Evolutionary conservation across 1,284 basidiomycete species (phyloP), one percentile per base, ranked within the genome.

Genomic region (Moesziomyces parantarcticus): DNA sequence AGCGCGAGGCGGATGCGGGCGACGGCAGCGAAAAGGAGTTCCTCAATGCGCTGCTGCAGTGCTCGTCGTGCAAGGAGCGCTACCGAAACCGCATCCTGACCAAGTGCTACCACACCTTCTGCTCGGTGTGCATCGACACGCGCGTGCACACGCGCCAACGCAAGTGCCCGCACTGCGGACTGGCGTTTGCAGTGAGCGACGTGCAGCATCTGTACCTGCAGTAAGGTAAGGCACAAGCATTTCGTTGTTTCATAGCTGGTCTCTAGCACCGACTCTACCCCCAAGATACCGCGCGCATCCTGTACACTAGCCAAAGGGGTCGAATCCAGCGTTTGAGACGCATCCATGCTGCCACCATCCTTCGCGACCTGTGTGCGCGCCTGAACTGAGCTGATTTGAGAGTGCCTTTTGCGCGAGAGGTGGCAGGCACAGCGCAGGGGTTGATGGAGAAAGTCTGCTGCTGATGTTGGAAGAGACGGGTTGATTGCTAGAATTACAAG

Each of bases 61-160:
- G 97, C 85, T 94, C 93, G 22, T 93, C 92, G 10, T 99, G 96
- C 86, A 89, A 90, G 70, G 87, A 89, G 66, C 88, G 91, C 64
- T 91, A 96, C 85, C 91, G 95, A 54, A 89, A 90, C 68, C 92
- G 92, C 36, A 90, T 95, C 61, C 89, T 99, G 76, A 92, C 90
- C 25, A 95, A 95, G 84, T 99, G 96, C 87, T 90, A 92, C 89
- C 95, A 97, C 84, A 93, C 93, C 0, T 96, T 97, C 85, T 97
- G 95, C 86, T 91, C 91, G 83, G 85, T 88, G 22, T 89, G 96
- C 83, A 89, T 99, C 47, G 94, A 97, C 75, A 87, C 90, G 25
- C 90, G 97, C 39, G 89, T 99, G 76, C 87, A 91, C 50, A 95
- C 92, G 26, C 89, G 96, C 66, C 95, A 97, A 84, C 90, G 96